A percentile compares a stretch with the other conserved stretches of the same genome.
These are phyloP conservation scores for Tricholomella constricta DNA, from an alignment of 768 basidiomycete species.

Conservation along the genomic window DNA sequence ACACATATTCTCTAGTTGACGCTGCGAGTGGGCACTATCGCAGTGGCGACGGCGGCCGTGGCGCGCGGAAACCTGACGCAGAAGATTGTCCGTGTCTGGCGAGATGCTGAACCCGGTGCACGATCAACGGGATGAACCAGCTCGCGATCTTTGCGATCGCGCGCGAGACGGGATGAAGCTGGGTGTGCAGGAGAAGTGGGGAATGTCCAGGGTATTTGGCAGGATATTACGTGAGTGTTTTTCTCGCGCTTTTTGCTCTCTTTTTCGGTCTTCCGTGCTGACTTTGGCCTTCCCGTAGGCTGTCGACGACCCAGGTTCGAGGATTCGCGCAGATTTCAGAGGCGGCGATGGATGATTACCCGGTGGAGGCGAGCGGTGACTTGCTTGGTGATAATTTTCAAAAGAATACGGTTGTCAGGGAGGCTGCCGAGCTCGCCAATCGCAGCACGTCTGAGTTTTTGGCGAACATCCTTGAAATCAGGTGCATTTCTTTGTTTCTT, in stretches of 20 bases:
- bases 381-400: constrained; percentile 98
- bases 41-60: constrained; percentile 92
- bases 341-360: constrained; percentile 98
- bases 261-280: not conserved
- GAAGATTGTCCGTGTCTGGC: constrained; percentile 94
- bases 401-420: constrained; percentile 97
- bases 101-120: constrained; percentile 95
- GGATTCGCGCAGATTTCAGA: constrained; percentile 99
- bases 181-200: constrained; percentile 98
- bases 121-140: constrained; percentile 88
- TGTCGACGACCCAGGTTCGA: constrained; percentile 97
- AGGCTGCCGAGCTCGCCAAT: constrained; percentile 96
- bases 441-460: constrained; percentile 96
- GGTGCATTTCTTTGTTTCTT: constrained; percentile 60
- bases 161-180: constrained; percentile 96
- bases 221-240: constrained; percentile 87
- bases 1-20: too few species aligned
- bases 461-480: constrained; percentile 97
- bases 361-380: constrained; percentile 96
- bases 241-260: too few species aligned
- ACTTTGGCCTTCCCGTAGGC: constrained; percentile 40
- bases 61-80: constrained; percentile 91
- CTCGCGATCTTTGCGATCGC: constrained; percentile 57
- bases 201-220: constrained; percentile 97
- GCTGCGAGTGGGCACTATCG: constrained; percentile 90